phyloP scores from a whole-genome alignment of 106 monocot species.

The Allium sativum region DNA sequence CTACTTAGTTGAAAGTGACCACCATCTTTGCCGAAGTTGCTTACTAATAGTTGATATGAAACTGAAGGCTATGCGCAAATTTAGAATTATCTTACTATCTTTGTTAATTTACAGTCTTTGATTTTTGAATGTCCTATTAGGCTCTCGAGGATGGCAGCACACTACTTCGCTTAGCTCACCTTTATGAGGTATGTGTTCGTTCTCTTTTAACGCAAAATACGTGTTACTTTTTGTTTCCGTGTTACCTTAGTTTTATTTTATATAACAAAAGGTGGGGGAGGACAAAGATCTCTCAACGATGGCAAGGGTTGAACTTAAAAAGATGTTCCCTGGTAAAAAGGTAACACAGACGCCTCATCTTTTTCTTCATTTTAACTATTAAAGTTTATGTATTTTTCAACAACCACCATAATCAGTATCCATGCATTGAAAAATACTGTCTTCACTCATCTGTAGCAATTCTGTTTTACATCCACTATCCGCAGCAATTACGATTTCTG shows the following conservation, averaged over 20 bases:
- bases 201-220: not conserved
- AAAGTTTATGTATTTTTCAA: not conserved
- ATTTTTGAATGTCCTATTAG: conserved; percentile 18
- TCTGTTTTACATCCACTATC: no score
- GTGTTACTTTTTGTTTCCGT: not conserved
- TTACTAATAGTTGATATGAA: not conserved
- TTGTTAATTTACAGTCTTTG: not conserved
- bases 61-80: not conserved
- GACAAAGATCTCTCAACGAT: conserved; percentile 72
- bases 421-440: no score
- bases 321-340: conserved; percentile 70
- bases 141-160: conserved; percentile 59
- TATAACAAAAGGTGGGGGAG: conserved; percentile 50
- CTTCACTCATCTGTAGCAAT: no score
- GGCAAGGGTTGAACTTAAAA: conserved; percentile 69
- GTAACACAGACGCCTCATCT: conserved; percentile 10
- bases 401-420: no score
- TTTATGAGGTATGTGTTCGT: not conserved
- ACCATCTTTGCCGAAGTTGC: not conserved
- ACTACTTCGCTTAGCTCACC: conserved; percentile 84
- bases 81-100: not conserved
- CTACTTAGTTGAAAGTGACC: no score
- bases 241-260: not conserved
- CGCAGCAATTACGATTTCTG: no score
- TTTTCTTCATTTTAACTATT: not conserved